Conservation (phyloP, 768 basidiomycete species). For the Pseudohyphozyma bogoriensis region DNA sequence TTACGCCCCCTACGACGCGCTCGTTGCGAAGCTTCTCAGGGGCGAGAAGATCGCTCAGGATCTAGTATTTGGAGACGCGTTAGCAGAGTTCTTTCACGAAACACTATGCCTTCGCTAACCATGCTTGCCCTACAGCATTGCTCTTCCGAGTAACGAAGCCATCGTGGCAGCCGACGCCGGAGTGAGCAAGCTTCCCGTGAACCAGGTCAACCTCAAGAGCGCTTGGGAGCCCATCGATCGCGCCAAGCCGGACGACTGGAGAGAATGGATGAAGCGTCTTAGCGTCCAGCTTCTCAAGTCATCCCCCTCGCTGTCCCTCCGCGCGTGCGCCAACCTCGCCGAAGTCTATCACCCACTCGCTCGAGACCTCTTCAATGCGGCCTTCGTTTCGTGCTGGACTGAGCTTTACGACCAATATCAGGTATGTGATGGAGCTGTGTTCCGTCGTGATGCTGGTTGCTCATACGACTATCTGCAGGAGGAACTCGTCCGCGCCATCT, state of each 20-base stretch:
- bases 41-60: constrained; percentile 89
- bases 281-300: constrained; percentile 96
- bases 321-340: constrained; percentile 88
- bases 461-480: constrained; percentile 48
- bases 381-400: constrained; percentile 94
- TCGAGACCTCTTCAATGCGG: constrained; percentile 92
- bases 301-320: constrained; percentile 92
- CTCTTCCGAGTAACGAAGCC: constrained; percentile 31
- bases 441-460: not conserved
- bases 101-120: not conserved
- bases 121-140: constrained; percentile 34
- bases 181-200: constrained; percentile 78
- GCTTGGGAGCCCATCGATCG: constrained; percentile 71
- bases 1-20: constrained; percentile 74
- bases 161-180: constrained; percentile 49
- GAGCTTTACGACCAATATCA: constrained; percentile 95
- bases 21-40: constrained; percentile 78
- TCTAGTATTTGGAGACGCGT: constrained; percentile 58
- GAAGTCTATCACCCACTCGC: constrained; percentile 84
- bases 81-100: constrained; percentile 29
- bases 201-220: constrained; percentile 92
- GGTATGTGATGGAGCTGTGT: constrained; percentile 41
- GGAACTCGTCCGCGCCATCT: constrained; percentile 83
- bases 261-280: constrained; percentile 86
- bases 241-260: constrained; percentile 63